A percentile compares a stretch with the other conserved stretches of the same genome.
Conservation (phyloP, 768 basidiomycete species). For the Rhodosporidiobolus sp. region DNA sequence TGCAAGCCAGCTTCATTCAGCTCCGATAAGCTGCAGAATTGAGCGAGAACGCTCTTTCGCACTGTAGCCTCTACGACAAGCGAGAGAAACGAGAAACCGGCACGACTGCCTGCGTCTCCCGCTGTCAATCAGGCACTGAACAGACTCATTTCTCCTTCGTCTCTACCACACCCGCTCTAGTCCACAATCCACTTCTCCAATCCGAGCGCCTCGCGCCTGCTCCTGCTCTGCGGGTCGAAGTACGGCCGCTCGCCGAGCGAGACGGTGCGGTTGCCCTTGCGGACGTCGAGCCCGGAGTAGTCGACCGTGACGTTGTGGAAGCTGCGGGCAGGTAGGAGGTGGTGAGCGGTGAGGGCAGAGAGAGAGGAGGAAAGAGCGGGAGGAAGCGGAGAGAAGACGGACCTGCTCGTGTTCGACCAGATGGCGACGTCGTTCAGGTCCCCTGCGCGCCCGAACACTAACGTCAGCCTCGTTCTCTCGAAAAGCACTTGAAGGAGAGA, state of each 20-base stretch:
- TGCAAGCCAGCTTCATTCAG: no score
- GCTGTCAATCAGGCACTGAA: no score
- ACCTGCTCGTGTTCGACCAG: slow-evolving; percentile 49
- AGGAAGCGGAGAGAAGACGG: not conserved
- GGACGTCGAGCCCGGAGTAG: slow-evolving; percentile 48
- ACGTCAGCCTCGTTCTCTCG: not conserved
- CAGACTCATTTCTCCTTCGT: no score
- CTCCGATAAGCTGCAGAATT: no score
- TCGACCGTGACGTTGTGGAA: slow-evolving; percentile 46
- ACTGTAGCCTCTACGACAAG: no score
- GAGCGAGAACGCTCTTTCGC: no score
- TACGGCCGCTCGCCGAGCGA: slow-evolving; percentile 58
- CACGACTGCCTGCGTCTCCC: no score
- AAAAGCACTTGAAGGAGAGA: no score
- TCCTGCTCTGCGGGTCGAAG: slow-evolving; percentile 53
- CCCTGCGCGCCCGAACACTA: not conserved
- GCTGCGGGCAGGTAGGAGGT: no score
- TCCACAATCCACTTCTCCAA: no score
- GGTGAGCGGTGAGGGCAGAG: not conserved
- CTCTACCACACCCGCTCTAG: no score
- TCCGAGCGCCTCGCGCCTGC: slow-evolving; percentile 29
- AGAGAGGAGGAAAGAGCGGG: not conserved
- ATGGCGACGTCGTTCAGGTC: slow-evolving; percentile 44
- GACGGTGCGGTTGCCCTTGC: slow-evolving; percentile 57
- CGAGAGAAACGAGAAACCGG: no score